These are phyloP conservation scores for Diversispora epigaea DNA, from an alignment of 192 early-diverging fungal species.

Conservation along the genomic window DNA sequence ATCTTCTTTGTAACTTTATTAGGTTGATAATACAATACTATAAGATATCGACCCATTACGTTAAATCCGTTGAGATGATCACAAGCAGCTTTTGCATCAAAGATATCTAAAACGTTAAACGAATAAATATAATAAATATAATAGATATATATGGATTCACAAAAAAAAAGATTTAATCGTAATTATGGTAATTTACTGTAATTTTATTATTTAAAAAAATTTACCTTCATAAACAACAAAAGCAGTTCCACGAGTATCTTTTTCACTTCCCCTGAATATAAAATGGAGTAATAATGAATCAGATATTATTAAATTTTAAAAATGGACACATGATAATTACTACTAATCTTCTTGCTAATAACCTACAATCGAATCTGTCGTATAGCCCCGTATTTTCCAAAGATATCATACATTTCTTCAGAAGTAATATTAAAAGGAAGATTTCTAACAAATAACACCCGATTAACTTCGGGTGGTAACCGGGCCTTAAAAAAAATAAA, in stretches of 20 bases:
- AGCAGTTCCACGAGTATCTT: conserved; percentile 90
- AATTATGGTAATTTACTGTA: not conserved
- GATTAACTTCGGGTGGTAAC: conserved; percentile 92
- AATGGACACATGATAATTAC: not conserved
- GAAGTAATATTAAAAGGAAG: conserved; percentile 95
- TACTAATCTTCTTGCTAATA: not conserved
- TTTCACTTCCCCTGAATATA: conserved; percentile 64
- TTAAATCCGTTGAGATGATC: conserved; percentile 97
- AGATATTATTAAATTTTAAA: not conserved
- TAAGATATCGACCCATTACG: conserved; percentile 91
- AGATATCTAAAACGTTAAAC: conserved; percentile 66
- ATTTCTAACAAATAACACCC: conserved; percentile 89
- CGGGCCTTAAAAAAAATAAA: conserved; percentile 51
- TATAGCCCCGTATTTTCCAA: conserved; percentile 95
- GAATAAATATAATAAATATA: not conserved
- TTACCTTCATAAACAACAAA: conserved; percentile 89
- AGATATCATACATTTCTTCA: conserved; percentile 97
- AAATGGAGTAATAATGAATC: conserved; percentile 33
- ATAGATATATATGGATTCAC: no score
- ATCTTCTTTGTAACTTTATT: conserved; percentile 77
- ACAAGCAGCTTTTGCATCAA: conserved; percentile 95
- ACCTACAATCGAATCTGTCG: conserved; percentile 82
- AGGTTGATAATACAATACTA: conserved; percentile 88
- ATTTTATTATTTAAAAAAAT: not conserved
- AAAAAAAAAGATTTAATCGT: no score